phyloP scores from a whole-genome alignment of 2,329 filamentous ascomycete genomes.

The Periconia sp. region DNA sequence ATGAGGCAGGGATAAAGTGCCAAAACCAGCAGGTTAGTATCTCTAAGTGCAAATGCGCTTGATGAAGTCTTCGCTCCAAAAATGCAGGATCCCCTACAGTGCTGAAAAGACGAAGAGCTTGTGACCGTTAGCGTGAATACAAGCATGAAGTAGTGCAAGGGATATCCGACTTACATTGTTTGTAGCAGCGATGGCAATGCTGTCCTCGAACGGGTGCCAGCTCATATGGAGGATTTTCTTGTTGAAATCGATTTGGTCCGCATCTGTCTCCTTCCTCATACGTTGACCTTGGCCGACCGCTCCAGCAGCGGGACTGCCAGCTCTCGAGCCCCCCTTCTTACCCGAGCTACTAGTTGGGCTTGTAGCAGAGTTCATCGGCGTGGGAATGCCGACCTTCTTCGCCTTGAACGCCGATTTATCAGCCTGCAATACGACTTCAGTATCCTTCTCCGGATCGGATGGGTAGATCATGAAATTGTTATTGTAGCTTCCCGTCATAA shows the following conservation, averaged over 20 bases:
- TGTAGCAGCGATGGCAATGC: slow-evolving; percentile 97
- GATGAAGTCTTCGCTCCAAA: slow-evolving; percentile 29
- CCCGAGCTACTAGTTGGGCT: slow-evolving; percentile 74
- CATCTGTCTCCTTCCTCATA: slow-evolving; percentile 99
- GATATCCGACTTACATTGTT: slow-evolving; percentile 81
- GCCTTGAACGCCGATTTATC: slow-evolving; percentile 99
- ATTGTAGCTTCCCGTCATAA: slow-evolving; percentile 99
- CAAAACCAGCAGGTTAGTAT: slow-evolving; percentile 33
- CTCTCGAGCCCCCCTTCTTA: slow-evolving; percentile 88
- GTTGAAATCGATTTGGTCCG: slow-evolving; percentile 99
- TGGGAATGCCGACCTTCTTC: slow-evolving; percentile 98
- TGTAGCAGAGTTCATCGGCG: slow-evolving; percentile 85
- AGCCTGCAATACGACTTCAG: slow-evolving; percentile 94
- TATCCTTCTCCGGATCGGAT: slow-evolving; percentile 92
- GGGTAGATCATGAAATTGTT: slow-evolving; percentile 99
- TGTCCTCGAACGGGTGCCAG: slow-evolving; percentile 99
- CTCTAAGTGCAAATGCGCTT: slow-evolving; percentile 36
- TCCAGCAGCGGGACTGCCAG: slow-evolving; percentile 81
- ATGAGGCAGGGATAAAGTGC: slow-evolving; percentile 34
- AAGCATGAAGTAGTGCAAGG: not conserved
- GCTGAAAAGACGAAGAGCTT: slow-evolving; percentile 63
- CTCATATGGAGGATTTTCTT: slow-evolving; percentile 99
- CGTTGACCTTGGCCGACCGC: slow-evolving; percentile 78
- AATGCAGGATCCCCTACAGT: slow-evolving; percentile 48
- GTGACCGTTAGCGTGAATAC: slow-evolving; percentile 21